Conservation (phyloP, 1,284 basidiomycete species). For the Trametes sp. region DNA sequence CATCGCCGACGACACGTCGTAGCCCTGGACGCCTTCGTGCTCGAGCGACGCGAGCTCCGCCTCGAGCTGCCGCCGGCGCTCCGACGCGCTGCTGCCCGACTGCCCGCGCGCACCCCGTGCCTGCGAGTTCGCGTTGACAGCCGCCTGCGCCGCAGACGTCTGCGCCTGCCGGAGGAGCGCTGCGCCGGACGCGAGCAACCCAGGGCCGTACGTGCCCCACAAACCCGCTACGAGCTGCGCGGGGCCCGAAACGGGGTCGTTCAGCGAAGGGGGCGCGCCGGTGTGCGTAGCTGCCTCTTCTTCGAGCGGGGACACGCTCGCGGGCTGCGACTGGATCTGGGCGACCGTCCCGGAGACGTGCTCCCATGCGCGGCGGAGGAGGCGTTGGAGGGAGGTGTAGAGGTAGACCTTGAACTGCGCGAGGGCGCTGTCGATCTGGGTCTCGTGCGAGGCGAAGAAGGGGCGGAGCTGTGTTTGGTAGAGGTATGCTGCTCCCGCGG, state of each 20-base stretch:
- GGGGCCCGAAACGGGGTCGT: conserved; percentile 67
- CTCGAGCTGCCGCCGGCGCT: conserved; percentile 61
- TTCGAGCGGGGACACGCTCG: conserved; percentile 33
- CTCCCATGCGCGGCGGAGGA: conserved; percentile 68
- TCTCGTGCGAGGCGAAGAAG: conserved; percentile 79
- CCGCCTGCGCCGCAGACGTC: conserved; percentile 32
- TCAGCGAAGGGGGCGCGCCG: conserved; percentile 55
- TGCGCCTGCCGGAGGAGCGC: conserved; percentile 54
- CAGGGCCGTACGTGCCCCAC: conserved; percentile 79
- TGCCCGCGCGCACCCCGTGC: conserved; percentile 18
- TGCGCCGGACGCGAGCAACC: conserved; percentile 70
- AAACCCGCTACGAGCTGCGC: conserved; percentile 68
- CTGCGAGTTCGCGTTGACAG: conserved; percentile 32
- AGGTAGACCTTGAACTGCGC: conserved; percentile 64
- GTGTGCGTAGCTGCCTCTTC: conserved; percentile 41
- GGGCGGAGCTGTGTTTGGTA: conserved; percentile 82
- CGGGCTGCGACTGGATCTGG: conserved; percentile 39
- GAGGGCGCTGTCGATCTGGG: conserved; percentile 81
- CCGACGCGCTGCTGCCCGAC: conserved; percentile 33
- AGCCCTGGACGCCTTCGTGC: conserved; percentile 29
- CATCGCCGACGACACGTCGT: conserved; percentile 40
- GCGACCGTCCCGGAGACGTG: conserved; percentile 57
- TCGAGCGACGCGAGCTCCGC: conserved; percentile 61
- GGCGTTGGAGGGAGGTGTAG: conserved; percentile 72
- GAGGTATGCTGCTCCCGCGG: conserved; percentile 82